Base-by-base conservation (phyloP, 495 filamentous ascomycete genomes). In the Trichocladium antarcticum region DNA sequence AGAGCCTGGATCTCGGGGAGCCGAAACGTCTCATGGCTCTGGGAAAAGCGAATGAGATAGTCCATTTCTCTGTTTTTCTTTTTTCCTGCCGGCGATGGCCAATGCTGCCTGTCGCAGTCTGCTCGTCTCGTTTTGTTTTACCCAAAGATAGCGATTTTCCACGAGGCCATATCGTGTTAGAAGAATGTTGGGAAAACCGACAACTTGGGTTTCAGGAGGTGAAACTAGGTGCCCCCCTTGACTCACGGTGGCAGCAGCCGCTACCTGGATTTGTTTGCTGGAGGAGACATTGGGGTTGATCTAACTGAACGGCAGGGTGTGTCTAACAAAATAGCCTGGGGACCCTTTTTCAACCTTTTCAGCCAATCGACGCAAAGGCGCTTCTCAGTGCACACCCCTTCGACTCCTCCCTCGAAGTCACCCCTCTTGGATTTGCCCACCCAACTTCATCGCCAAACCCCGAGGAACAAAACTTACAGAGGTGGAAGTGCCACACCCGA, bases 21-120 rank as follows among this genome's bases (percentile, higher is more conserved):
- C 45, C 89, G 84, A 62, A 99, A 99, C 12, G 77, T 83, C 72
- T 96, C 87, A 62, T 96, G 89, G 43, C 75, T 71, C 63, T 97
- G 93, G 10, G 82, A 87, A 60, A 97, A 87, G 52, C 90, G 84
- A 49, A 99, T 81, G 38, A 99, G 77, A 57, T 84, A 97, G 48
- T 92, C 79, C 78, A 87, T 60, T 50, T 42, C 55, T 15, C 7
- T 12, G 15, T 24, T 35, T 41, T 32, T 82, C 1, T 47, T 58
- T 45, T 28, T 22, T 2, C 5, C 7, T 6, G 12, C 31, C 31
- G 12, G 3, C 12, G 10, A 11, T 11, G 12, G 31, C 12, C 31
- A n/a, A 8, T 27, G 24, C 8, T 27, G 24, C 10, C 31, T 32
- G 11, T 32, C 10, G 31, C 11, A 2, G 9, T 10, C 31, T 32